These are phyloP conservation scores for Tricholoma sp. DNA, from an alignment of 768 basidiomycete genomes.

Conservation along the genomic window DNA sequence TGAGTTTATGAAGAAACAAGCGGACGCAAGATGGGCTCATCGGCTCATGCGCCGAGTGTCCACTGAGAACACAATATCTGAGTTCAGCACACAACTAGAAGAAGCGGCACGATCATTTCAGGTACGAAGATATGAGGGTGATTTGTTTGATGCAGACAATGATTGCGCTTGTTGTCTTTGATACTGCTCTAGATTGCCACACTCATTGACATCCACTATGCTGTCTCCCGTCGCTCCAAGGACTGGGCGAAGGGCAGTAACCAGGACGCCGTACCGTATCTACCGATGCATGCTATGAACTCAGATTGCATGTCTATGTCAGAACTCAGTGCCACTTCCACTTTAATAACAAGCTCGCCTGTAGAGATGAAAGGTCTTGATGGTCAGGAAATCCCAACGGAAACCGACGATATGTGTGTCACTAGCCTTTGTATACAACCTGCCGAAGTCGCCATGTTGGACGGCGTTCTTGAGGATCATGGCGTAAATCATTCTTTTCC, in stretches of 20 bases:
- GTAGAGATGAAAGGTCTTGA: not conserved
- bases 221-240: conserved; percentile 16
- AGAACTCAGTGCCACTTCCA: not conserved
- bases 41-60: conserved; percentile 34
- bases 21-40: conserved; percentile 35
- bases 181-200: conserved; percentile 32
- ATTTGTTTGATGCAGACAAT: too few species aligned
- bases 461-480: not conserved
- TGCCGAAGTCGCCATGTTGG: not conserved
- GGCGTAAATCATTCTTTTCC: not conserved
- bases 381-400: not conserved
- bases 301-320: not conserved
- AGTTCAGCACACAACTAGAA: conserved; percentile 30
- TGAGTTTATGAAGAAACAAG: conserved; percentile 33
- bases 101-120: conserved; percentile 45
- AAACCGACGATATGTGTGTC: not conserved
- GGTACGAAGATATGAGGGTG: conserved; percentile 18
- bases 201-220: conserved; percentile 42
- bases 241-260: conserved; percentile 12
- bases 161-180: not conserved
- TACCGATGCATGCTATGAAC: too few species aligned
- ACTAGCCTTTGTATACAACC: not conserved
- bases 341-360: not conserved
- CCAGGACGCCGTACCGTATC: not conserved
- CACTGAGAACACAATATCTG: conserved; percentile 34